phyloP scores from a whole-genome alignment of 768 basidiomycete genomes.

The Glaciozyma martinii region DNA sequence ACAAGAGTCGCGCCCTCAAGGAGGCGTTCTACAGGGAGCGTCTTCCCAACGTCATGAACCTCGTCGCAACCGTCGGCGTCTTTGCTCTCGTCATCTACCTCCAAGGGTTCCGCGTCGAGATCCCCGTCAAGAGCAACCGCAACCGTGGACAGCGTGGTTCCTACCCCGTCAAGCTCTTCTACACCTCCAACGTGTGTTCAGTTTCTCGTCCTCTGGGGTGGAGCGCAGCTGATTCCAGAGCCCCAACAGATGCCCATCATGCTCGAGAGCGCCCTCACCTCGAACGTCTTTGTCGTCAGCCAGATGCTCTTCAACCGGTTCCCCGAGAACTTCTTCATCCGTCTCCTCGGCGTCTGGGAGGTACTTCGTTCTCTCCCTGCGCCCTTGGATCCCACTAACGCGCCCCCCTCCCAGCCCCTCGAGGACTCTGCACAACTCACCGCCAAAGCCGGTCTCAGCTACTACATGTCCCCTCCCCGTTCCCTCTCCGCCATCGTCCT shows the following conservation, averaged over 20 bases:
- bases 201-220: neutral
- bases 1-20: slow-evolving; percentile 90
- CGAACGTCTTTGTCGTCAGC: slow-evolving; percentile 88
- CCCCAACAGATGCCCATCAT: slow-evolving; percentile 53
- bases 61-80: slow-evolving; percentile 80
- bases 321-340: slow-evolving; percentile 82
- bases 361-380: slow-evolving; percentile 43
- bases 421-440: slow-evolving; percentile 88
- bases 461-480: slow-evolving; percentile 98
- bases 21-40: slow-evolving; percentile 98
- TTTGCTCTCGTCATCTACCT: slow-evolving; percentile 96
- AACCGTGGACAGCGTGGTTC: slow-evolving; percentile 92
- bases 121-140: slow-evolving; percentile 91
- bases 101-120: slow-evolving; percentile 97
- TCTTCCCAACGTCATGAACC: slow-evolving; percentile 95
- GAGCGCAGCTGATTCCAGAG: neutral
- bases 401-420: slow-evolving; percentile 53
- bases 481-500: slow-evolving; percentile 75
- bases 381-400: neutral
- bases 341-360: slow-evolving; percentile 95
- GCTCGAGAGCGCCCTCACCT: slow-evolving; percentile 86
- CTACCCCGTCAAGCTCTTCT: slow-evolving; percentile 97
- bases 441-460: slow-evolving; percentile 82
- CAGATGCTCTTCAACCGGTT: slow-evolving; percentile 92
- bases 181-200: slow-evolving; percentile 65